phyloP scores from a whole-genome alignment of 352 stramenopile genomes.

The Phytophthora citrophthora region DNA sequence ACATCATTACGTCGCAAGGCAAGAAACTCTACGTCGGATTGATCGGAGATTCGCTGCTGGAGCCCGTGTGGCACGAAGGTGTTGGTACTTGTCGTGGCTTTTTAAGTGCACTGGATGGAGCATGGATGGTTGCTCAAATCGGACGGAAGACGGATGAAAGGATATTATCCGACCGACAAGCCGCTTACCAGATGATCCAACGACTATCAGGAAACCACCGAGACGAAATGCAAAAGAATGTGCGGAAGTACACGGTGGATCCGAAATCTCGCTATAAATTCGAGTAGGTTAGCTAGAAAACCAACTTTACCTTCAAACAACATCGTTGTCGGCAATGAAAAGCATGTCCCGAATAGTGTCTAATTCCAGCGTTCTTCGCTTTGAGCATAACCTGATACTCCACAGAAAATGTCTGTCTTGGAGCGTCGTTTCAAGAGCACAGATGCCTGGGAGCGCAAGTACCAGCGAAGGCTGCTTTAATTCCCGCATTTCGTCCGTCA shows the following conservation, averaged over 20 bases:
- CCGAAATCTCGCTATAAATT: constrained; percentile 58
- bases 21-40: constrained; percentile 77
- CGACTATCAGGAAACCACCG: constrained; percentile 66
- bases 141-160: constrained; percentile 62
- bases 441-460: too few relatives aligned
- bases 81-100: constrained; percentile 80
- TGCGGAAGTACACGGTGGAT: constrained; percentile 74
- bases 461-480: too few relatives aligned
- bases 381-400: too few relatives aligned
- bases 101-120: constrained; percentile 66
- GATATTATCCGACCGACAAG: constrained; percentile 62
- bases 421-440: too few relatives aligned
- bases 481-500: too few relatives aligned
- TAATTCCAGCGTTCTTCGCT: too few relatives aligned
- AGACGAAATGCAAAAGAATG: constrained; percentile 72
- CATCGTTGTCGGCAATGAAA: too few relatives aligned
- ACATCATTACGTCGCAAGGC: constrained; percentile 50
- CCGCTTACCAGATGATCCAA: constrained; percentile 66
- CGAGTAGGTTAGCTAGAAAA: background rate
- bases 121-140: constrained; percentile 73
- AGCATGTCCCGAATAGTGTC: too few relatives aligned
- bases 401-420: too few relatives aligned
- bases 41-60: constrained; percentile 75
- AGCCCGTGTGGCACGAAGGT: constrained; percentile 83
- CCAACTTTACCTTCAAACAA: background rate